Percentiles rank a stretch among this genome's conserved stretches.
phyloP scores from a whole-genome alignment of 345 rosid genomes.

The Theobroma cacao region DNA sequence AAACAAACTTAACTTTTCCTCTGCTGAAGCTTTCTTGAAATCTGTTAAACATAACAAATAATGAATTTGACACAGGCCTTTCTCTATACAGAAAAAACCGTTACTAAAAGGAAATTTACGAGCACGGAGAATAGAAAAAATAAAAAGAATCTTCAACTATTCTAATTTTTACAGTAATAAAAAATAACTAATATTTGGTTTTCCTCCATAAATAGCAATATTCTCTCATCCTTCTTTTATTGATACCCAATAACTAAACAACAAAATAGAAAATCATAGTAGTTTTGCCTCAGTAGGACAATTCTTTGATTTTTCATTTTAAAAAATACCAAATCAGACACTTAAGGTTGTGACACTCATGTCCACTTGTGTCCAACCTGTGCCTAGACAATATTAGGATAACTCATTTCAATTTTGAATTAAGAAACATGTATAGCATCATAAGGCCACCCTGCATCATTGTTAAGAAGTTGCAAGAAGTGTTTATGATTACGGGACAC shows the following conservation, averaged over 20 bases:
- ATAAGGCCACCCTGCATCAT: not conserved
- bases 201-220: not conserved
- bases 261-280: not conserved
- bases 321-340: not conserved
- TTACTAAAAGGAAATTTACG: not conserved
- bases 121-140: not conserved
- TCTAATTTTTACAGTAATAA: not conserved
- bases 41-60: slow-evolving; percentile 42
- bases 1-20: slow-evolving; percentile 81
- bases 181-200: not conserved
- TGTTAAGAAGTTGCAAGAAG: not conserved
- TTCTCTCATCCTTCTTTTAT: not conserved
- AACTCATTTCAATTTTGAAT: not conserved
- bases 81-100: not conserved
- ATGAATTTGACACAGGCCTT: not conserved
- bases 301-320: not conserved
- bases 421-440: not conserved
- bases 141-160: not conserved
- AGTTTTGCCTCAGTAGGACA: not conserved
- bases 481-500: not conserved
- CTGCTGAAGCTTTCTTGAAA: slow-evolving; percentile 93
- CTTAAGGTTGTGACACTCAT: not conserved
- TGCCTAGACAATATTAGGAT: not conserved
- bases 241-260: not conserved
- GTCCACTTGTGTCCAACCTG: not conserved